Evolutionary conservation across 1,284 basidiomycete species (phyloP).

Genomic region (Moesziomyces antarcticus): DNA sequence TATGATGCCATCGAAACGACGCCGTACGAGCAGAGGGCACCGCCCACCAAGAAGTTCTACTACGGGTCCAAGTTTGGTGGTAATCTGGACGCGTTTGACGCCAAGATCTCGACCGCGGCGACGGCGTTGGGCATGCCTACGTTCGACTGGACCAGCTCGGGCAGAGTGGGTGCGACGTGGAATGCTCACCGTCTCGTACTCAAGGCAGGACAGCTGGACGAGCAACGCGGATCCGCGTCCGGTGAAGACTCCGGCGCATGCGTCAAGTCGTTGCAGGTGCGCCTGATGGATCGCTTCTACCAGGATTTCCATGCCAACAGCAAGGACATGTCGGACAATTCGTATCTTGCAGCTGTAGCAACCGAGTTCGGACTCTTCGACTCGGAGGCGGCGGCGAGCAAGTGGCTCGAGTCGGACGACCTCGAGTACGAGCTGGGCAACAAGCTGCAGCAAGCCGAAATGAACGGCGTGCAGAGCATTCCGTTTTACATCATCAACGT

Average conservation of each 20-base stretch:
- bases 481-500: constrained; percentile 55
- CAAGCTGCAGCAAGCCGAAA: constrained; percentile 47
- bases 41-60: constrained; percentile 51
- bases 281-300: constrained; percentile 43
- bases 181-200: constrained; percentile 45
- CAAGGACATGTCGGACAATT: constrained; percentile 45
- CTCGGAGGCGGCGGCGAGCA: constrained; percentile 21
- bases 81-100: constrained; percentile 49
- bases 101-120: constrained; percentile 41
- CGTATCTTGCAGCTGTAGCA: constrained; percentile 29
- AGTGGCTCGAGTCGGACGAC: constrained; percentile 49
- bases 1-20: constrained; percentile 50
- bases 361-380: constrained; percentile 32
- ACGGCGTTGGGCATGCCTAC: constrained; percentile 28
- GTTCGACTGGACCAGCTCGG: constrained; percentile 46
- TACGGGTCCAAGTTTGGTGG: constrained; percentile 45
- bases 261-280: constrained; percentile 25
- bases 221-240: constrained; percentile 6
- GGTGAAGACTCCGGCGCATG: constrained; percentile 15
- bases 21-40: constrained; percentile 33
- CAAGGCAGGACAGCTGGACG: constrained; percentile 41
- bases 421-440: constrained; percentile 48
- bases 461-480: constrained; percentile 52
- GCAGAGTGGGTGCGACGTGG: constrained; percentile 53
- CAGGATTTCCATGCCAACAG: constrained; percentile 30